phyloP scores from a whole-genome alignment of 805 yeast genomes.

The Candida oleophila region DNA sequence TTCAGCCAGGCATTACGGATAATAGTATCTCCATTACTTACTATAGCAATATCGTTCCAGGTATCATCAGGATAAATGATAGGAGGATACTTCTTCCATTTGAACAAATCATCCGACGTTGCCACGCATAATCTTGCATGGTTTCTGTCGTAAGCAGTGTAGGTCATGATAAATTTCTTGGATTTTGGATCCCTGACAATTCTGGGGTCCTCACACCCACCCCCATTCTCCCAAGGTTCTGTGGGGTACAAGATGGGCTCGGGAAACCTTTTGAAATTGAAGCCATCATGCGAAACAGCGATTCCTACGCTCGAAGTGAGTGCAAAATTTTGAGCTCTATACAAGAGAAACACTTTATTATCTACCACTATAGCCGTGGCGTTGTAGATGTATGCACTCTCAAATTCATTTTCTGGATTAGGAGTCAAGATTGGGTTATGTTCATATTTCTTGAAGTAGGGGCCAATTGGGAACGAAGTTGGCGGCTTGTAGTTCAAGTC shows the following conservation, averaged over 20 bases:
- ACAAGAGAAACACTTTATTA: slow-evolving; percentile 33
- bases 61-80: slow-evolving; percentile 20
- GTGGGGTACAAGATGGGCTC: slow-evolving; percentile 35
- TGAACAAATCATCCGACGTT: slow-evolving; percentile 31
- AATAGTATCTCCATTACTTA: slow-evolving; percentile 20
- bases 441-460: slow-evolving; percentile 31
- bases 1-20: slow-evolving; percentile 40
- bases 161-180: slow-evolving; percentile 37
- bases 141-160: slow-evolving; percentile 37
- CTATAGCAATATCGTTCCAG: slow-evolving; percentile 34
- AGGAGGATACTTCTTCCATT: slow-evolving; percentile 39
- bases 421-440: slow-evolving; percentile 39
- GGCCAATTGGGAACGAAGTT: slow-evolving; percentile 39
- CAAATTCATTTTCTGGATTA: slow-evolving; percentile 36
- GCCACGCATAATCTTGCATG: slow-evolving; percentile 42
- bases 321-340: slow-evolving; percentile 37
- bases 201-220: slow-evolving; percentile 45
- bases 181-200: slow-evolving; percentile 36
- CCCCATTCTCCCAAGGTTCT: slow-evolving; percentile 39
- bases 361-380: slow-evolving; percentile 43
- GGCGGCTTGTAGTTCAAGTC: slow-evolving; percentile 34
- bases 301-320: slow-evolving; percentile 36
- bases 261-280: slow-evolving; percentile 26
- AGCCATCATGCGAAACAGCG: slow-evolving; percentile 43
- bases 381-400: slow-evolving; percentile 39